Percentiles rank a stretch among this genome's conserved stretches.
phyloP scores from a whole-genome alignment of 768 basidiomycete species.

The Lactarius indigo region DNA sequence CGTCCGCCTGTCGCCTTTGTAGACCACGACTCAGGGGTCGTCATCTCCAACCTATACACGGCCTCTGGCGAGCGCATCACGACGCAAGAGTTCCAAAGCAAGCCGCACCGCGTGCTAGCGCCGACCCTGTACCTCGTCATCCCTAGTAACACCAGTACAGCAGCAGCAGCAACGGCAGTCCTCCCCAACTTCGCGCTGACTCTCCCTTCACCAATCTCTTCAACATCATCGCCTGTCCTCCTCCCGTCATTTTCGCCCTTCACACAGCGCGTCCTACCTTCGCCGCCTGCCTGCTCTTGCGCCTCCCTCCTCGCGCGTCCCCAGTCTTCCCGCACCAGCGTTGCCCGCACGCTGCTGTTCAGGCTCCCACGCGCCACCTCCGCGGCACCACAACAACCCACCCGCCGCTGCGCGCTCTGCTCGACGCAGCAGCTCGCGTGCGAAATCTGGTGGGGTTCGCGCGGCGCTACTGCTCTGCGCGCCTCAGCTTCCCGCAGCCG shows the following conservation, averaged over 20 bases:
- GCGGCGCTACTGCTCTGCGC: background rate
- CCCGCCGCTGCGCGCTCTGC: background rate
- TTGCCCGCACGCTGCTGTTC: constrained; percentile 1
- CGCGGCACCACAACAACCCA: background rate
- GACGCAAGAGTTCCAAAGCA: background rate
- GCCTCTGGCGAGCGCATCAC: constrained; percentile 7
- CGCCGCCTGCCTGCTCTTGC: background rate
- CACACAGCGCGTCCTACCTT: background rate
- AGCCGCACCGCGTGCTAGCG: background rate
- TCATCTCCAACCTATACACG: background rate
- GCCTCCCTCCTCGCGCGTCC: background rate
- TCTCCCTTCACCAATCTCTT: background rate
- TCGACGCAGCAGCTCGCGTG: constrained; percentile 8
- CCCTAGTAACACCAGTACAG: background rate
- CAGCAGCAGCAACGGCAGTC: background rate
- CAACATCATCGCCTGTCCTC: background rate
- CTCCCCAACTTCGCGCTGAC: background rate
- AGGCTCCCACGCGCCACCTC: background rate
- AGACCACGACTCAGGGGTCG: constrained; percentile 12
- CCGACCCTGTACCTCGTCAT: constrained; percentile 3
- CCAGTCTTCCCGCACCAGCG: constrained; percentile 10
- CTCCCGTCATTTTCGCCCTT: background rate
- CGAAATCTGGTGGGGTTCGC: constrained; percentile 7
- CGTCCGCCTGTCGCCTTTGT: background rate
- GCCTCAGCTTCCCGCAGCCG: background rate